phyloP scores from a whole-genome alignment of 116 monocot genomes.

The Zostera marina region DNA sequence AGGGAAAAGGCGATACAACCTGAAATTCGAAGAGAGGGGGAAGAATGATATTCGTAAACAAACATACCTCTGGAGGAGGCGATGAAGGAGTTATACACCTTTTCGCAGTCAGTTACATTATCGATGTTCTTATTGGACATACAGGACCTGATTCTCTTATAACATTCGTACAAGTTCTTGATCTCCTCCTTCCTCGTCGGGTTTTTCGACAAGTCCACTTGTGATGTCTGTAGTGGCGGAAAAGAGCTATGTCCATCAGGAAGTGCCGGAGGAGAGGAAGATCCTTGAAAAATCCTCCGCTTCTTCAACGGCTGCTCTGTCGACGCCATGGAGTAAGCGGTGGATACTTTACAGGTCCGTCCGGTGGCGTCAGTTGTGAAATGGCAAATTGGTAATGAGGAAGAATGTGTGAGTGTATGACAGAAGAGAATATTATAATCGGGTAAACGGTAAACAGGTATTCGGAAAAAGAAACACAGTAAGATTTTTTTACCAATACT shows the following conservation, averaged over 20 bases:
- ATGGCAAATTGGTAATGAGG: no score
- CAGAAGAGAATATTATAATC: no score
- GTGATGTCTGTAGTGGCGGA: conserved; percentile 14
- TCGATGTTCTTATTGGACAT: conserved; percentile 43
- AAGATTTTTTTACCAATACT: no score
- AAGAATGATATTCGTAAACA: background rate
- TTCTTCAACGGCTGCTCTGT: conserved; percentile 65
- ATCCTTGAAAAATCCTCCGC: conserved; percentile 36
- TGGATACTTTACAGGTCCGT: no score
- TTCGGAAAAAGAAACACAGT: no score
- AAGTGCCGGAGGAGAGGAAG: conserved; percentile 2
- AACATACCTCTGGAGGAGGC: conserved; percentile 66
- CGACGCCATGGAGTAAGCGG: conserved; percentile 15
- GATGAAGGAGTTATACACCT: conserved; percentile 82
- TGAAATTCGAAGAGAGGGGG: background rate
- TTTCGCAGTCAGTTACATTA: conserved; percentile 77
- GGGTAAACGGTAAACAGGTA: no score
- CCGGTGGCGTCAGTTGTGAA: no score
- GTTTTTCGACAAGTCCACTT: conserved; percentile 45
- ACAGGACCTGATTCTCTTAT: conserved; percentile 58
- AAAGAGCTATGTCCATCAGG: background rate
- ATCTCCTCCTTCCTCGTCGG: conserved; percentile 69
- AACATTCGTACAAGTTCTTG: conserved; percentile 55
- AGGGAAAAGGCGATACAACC: background rate
- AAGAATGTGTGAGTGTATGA: no score